phyloP scores from a whole-genome alignment of 139 green algal species.

The Microglena sp. region DNA sequence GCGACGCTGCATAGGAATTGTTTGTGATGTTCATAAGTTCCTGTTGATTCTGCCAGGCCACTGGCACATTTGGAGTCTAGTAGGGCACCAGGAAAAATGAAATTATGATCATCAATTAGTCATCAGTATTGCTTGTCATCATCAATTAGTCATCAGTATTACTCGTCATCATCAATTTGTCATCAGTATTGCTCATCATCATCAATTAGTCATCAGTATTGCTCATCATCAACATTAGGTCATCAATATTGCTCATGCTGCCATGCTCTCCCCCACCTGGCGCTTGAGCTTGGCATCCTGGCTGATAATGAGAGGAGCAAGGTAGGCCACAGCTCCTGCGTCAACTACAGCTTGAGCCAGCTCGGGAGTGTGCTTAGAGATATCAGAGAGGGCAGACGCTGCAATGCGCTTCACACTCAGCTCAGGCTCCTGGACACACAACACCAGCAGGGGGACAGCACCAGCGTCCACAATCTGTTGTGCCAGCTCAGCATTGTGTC shows the following conservation, averaged over 20 bases:
- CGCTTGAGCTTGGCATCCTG: conserved; percentile 82
- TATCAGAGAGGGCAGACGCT: conserved; percentile 66
- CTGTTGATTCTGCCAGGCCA: no score
- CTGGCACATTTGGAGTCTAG: no score
- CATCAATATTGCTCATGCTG: not conserved
- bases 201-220: not conserved
- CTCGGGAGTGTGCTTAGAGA: conserved; percentile 81
- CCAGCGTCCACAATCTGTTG: conserved; percentile 66
- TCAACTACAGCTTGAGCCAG: conserved; percentile 79
- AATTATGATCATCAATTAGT: not conserved
- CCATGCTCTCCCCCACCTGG: conserved; percentile 45
- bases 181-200: not conserved
- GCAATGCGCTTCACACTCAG: conserved; percentile 74
- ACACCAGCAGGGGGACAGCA: conserved; percentile 69
- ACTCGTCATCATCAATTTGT: not conserved
- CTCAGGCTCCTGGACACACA: conserved; percentile 79
- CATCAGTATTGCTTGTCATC: no score
- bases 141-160: no score
- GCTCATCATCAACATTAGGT: not conserved
- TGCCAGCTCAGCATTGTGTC: conserved; percentile 71
- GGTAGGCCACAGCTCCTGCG: conserved; percentile 67
- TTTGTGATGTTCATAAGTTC: no score
- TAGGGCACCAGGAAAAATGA: no score
- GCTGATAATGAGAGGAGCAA: conserved; percentile 68
- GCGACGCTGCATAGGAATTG: no score